Base-by-base conservation (phyloP, 2,329 filamentous ascomycete species). In the Colletotrichum sp. region DNA sequence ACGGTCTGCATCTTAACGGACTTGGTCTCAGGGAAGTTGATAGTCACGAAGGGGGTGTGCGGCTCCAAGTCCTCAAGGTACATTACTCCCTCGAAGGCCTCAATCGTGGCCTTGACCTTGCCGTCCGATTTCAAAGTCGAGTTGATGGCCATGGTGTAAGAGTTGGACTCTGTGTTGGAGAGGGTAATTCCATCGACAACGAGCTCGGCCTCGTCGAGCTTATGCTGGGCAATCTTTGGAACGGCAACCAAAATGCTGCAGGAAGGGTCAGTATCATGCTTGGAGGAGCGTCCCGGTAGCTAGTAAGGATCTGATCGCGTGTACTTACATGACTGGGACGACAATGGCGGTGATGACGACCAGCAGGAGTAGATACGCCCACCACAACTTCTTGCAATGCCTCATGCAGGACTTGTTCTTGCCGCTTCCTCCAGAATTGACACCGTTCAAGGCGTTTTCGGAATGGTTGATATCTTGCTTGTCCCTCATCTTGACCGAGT, bases 381-480 rank as follows among this genome's bases (percentile, higher is more conserved):
- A 93, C 91, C 91, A 93, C 77, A 88, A 92, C 77, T 84, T 86
- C 78, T 82, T 86, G 80, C 87, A 88, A 79, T 91, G 89, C 61
- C 85, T 83, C 69, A 83, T 82, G 76, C 84, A 83, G 34, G 80
- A 80, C 73, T 84, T 82, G 76, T 82, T 84, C 80, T 85, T 86
- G 66, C 78, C 66, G 21, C 76, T 61, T 34, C 55, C 24, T 29
- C 29, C 21, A 38, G 72, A 47, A 24, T n/a, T 36, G 27, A 36
- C n/a, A 24, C 67, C 76, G 75, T 77, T 78, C 57, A 74, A 33
- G 61, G 77, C 76, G 66, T 76, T 76, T 78, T 87, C 84, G 51
- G 79, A 78, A 80, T 84, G 82, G 31, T 79, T 77, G 70, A 81
- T 76, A 61, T 80, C 79, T 47, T 80, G 73, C 79, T 85, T 85